These are phyloP conservation scores for Candida sakaeoensis DNA, from an alignment of 805 yeast species.

Conservation along the genomic window DNA sequence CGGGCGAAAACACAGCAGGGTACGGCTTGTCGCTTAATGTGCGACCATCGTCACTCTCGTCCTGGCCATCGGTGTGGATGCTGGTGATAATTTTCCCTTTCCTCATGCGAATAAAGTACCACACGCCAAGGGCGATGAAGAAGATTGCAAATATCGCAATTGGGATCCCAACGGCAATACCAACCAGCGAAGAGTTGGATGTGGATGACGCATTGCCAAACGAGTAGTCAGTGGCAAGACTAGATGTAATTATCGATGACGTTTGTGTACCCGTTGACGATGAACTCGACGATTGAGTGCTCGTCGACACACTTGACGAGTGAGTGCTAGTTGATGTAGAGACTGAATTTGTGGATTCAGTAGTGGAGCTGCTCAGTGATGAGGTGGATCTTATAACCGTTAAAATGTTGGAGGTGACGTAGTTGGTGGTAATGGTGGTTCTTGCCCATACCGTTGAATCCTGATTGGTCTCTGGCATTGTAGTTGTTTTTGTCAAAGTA, in stretches of 20 bases:
- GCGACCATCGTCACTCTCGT: neutral
- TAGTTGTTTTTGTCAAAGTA: neutral
- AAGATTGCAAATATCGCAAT: constrained; percentile 24
- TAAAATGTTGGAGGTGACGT: neutral
- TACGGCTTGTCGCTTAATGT: constrained; percentile 7
- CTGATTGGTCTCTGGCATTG: constrained; percentile 1
- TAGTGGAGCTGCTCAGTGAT: neutral
- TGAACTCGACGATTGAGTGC: neutral
- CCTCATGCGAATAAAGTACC: constrained; percentile 17
- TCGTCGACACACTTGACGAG: neutral
- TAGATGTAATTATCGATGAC: neutral
- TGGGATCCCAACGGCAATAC: constrained; percentile 32
- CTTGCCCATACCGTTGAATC: constrained; percentile 1
- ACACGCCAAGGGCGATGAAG: constrained; percentile 16
- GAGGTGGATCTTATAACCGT: neutral
- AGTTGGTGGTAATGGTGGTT: neutral
- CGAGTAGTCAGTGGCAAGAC: neutral
- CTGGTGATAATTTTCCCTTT: constrained; percentile 13
- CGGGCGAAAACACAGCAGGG: constrained; percentile 10
- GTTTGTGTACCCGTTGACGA: neutral
- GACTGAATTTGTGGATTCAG: neutral
- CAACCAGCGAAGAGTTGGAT: constrained; percentile 18
- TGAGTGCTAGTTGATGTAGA: neutral
- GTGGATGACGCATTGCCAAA: constrained; percentile 1
- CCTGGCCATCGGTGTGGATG: neutral